Evolutionary conservation across 2,329 filamentous ascomycete genomes (phyloP), one percentile per base, ranked within the genome.

Genomic region (Calonectria fujianensis): DNA sequence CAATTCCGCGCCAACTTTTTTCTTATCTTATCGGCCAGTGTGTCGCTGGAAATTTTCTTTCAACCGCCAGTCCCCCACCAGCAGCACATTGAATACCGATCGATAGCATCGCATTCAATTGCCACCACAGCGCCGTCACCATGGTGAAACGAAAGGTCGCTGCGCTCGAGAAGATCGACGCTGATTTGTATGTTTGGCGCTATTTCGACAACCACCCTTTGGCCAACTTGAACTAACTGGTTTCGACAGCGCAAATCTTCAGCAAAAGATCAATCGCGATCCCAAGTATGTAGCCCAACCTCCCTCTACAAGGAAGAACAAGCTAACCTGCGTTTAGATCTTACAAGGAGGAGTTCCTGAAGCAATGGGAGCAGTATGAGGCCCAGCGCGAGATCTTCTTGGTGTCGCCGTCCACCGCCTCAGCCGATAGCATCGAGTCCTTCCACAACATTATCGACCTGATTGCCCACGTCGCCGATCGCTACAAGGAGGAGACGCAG

Each of bases 161-260:
- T 71, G 96, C 96, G 75, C 92, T 98, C 85, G 96, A 98, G 87
- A 98, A 98, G 90, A 93, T 98, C 80, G 96, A 98, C 83, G 96
- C 96, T 41, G 95, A 98, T 86, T 89, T 97, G 90, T 94, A 84
- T 76, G 91, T 83, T 24, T 16, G 50, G 31, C 5, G 10, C 35
- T 16, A 13, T 18, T 4, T 11, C 16, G 2, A 1, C 2, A 16
- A 13, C 4, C 32, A 20, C 59, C 27, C 16, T 79, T n/a, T 41
- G 57, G 11, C 13, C 29, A 20, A 10, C 35, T 54, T 54, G 76
- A 73, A 52, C 84, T 84, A 74, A 86, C 77, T 74, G 75, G 18
- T 73, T 61, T 51, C 65, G 54, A 90, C 82, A 94, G 93, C 81
- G 93, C 95, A 77, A 97, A 94, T 86, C 88, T 98, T 67, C 96